These are phyloP conservation scores for Coemansia sp. DNA, from an alignment of 192 early-diverging fungal species.

Conservation along the genomic window DNA sequence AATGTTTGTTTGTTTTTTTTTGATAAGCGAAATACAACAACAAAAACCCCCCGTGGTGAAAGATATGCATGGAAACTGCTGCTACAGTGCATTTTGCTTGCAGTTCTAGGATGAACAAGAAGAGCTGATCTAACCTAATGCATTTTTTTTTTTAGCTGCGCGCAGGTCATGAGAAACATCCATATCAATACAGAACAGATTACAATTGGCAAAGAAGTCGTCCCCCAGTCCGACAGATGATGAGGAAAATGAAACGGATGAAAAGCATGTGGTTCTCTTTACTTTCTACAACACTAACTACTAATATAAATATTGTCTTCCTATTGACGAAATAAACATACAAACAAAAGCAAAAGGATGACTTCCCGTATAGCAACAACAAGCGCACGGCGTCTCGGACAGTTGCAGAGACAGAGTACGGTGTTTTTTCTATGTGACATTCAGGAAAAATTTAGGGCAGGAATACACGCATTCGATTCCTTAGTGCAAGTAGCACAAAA, in stretches of 20 bases:
- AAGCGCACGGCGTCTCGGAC: slow-evolving; percentile 53
- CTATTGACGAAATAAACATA: neutral
- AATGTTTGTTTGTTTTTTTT: neutral
- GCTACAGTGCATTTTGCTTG: neutral
- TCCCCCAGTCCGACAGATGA: neutral
- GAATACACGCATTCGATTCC: slow-evolving; percentile 79
- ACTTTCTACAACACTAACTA: neutral
- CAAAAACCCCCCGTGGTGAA: neutral
- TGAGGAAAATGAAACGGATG: neutral
- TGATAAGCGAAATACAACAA: neutral
- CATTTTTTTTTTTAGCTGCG: neutral
- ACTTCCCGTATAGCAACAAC: slow-evolving; percentile 18
- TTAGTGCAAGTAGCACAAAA: slow-evolving; percentile 83
- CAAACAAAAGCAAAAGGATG: slow-evolving; percentile 6
- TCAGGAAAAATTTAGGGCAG: slow-evolving; percentile 74
- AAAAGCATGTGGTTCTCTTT: neutral
- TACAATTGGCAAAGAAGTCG: neutral
- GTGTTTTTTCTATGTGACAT: slow-evolving; percentile 94
- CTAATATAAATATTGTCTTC: neutral
- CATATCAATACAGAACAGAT: neutral
- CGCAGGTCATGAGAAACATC: neutral
- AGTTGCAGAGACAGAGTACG: slow-evolving; percentile 59
- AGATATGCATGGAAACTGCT: neutral
- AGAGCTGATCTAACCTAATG: neutral
- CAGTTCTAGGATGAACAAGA: neutral